A percentile compares a stretch with the other conserved stretches of the same genome.
Evolutionary conservation across 2,329 filamentous ascomycete genomes (phyloP).

Genomic region (Leptographium wingfieldii): DNA sequence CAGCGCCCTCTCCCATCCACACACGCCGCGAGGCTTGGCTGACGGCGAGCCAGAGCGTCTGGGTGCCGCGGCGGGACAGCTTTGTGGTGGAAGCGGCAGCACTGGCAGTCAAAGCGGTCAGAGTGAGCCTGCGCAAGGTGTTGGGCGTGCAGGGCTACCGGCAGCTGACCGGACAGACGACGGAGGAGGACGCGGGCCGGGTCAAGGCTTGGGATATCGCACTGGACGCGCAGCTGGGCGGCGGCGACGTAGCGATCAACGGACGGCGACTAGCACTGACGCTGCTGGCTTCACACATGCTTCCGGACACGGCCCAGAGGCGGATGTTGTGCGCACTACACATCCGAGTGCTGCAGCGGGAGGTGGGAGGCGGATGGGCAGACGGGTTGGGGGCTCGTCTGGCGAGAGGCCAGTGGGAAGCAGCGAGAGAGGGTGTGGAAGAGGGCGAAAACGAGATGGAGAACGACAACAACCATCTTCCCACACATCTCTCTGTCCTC

Average conservation of each 20-base stretch:
- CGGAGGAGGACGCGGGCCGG: slow-evolving; percentile 74
- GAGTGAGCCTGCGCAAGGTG: slow-evolving; percentile 66
- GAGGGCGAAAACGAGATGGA: slow-evolving; percentile 14
- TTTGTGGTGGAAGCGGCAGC: slow-evolving; percentile 78
- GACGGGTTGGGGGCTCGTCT: slow-evolving; percentile 61
- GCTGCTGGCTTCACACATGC: slow-evolving; percentile 73
- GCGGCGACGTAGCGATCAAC: slow-evolving; percentile 81
- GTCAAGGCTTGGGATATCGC: slow-evolving; percentile 91
- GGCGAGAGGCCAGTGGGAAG: slow-evolving; percentile 68
- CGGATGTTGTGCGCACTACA: slow-evolving; percentile 90
- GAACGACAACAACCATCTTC: slow-evolving; percentile 48
- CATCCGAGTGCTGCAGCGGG: slow-evolving; percentile 79
- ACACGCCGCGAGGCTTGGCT: slow-evolving; percentile 84
- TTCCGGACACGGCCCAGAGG: slow-evolving; percentile 69
- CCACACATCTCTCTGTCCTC: slow-evolving; percentile 62
- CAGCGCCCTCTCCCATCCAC: slow-evolving; percentile 65
- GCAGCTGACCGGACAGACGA: slow-evolving; percentile 59
- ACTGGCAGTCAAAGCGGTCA: slow-evolving; percentile 65
- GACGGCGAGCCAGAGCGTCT: slow-evolving; percentile 83
- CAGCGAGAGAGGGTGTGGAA: slow-evolving; percentile 51
- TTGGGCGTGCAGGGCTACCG: slow-evolving; percentile 70
- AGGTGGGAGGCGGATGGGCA: slow-evolving; percentile 47
- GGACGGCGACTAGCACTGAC: slow-evolving; percentile 77
- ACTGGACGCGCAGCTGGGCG: slow-evolving; percentile 81
- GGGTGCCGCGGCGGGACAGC: slow-evolving; percentile 68